These are phyloP conservation scores for Backusella liffmaniae DNA, from an alignment of 192 early-diverging fungal species.

Conservation along the genomic window DNA sequence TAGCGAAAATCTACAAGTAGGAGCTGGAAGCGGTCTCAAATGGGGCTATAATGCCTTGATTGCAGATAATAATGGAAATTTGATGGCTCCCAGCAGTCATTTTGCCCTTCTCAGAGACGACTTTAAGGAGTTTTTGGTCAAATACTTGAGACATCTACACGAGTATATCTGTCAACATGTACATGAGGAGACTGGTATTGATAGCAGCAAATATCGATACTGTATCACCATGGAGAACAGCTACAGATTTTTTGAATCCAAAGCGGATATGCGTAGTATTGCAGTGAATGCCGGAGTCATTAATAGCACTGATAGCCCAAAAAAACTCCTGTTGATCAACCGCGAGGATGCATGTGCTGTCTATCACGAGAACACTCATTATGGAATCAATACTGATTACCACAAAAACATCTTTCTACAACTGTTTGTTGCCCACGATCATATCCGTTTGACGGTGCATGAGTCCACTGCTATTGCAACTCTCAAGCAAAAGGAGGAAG, in stretches of 20 bases:
- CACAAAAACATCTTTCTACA: neutral
- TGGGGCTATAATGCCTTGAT: neutral
- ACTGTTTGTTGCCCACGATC: neutral
- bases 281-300: constrained; percentile 39
- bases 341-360: constrained; percentile 44
- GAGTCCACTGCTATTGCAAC: neutral
- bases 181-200: neutral
- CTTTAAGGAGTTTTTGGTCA: neutral
- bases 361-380: constrained; percentile 36
- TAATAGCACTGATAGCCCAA: constrained; percentile 27
- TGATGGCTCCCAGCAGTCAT: neutral
- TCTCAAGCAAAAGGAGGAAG: neutral
- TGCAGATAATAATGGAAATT: neutral
- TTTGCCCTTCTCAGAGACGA: neutral
- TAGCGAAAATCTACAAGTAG: neutral
- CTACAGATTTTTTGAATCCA: constrained; percentile 14
- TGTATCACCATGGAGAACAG: constrained; percentile 12
- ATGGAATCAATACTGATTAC: neutral
- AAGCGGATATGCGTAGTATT: constrained; percentile 39
- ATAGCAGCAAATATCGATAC: neutral
- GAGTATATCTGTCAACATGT: neutral
- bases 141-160: neutral
- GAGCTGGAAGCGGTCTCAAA: neutral
- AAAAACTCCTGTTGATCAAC: constrained; percentile 40
- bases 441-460: neutral